These are phyloP conservation scores for Nitzschia palea DNA, from an alignment of 108 stramenopile species.

Conservation along the genomic window DNA sequence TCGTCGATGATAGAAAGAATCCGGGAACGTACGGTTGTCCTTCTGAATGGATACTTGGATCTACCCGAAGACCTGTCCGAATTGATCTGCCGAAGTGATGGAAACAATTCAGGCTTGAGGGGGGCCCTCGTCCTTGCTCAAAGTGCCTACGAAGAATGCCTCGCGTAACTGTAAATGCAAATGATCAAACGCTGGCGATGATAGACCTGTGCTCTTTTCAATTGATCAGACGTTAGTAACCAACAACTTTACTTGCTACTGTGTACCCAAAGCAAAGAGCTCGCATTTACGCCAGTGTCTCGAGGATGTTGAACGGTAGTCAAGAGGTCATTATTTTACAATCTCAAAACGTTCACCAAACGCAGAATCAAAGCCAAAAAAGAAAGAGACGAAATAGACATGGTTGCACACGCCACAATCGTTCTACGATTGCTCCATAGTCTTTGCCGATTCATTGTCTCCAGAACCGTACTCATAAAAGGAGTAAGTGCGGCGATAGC, in stretches of 20 bases:
- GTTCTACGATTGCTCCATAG: not conserved
- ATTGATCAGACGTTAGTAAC: no score
- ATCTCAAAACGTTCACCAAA: no score
- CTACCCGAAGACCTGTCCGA: constrained; percentile 42
- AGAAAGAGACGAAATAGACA: not conserved
- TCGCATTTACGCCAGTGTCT: no score
- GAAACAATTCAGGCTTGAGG: constrained; percentile 71
- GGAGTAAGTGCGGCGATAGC: not conserved
- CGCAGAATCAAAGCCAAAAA: not conserved
- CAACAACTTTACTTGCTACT: no score
- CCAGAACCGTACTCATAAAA: not conserved
- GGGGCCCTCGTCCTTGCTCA: constrained; percentile 77
- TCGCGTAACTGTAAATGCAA: not conserved
- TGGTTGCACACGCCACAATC: not conserved
- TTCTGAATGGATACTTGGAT: constrained; percentile 93
- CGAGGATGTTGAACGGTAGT: no score
- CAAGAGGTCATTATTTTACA: no score
- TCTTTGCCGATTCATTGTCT: not conserved
- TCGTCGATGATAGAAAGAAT: constrained; percentile 62
- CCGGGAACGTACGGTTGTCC: constrained; percentile 45
- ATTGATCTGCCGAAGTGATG: constrained; percentile 36
- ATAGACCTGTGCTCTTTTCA: no score
- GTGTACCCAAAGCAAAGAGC: no score
- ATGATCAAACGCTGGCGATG: no score
- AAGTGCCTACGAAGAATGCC: constrained; percentile 26